These are phyloP conservation scores for Penicillium fimorum DNA, from an alignment of 495 filamentous ascomycete species.

Conservation along the genomic window DNA sequence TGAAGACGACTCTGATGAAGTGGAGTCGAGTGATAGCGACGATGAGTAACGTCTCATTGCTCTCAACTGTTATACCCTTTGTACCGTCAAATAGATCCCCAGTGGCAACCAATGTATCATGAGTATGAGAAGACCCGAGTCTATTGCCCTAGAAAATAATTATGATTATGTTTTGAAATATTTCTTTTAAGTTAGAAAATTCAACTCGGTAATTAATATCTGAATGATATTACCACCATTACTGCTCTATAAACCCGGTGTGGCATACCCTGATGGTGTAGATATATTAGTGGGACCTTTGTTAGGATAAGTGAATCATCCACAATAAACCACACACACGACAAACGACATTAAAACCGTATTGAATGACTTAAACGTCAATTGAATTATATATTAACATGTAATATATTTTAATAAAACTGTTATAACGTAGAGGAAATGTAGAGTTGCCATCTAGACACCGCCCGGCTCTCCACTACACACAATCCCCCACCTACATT, in stretches of 20 bases:
- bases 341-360: neutral
- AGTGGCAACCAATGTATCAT: slow-evolving; percentile 20
- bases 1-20: slow-evolving; percentile 38
- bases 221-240: neutral
- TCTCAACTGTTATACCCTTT: slow-evolving; percentile 28
- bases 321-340: slow-evolving; percentile 6
- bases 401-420: neutral
- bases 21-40: slow-evolving; percentile 48
- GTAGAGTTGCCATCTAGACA: slow-evolving; percentile 23
- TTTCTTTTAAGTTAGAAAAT: neutral
- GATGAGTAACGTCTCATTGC: slow-evolving; percentile 30
- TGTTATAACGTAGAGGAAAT: neutral
- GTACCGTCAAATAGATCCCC: slow-evolving; percentile 21
- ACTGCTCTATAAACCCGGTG: neutral
- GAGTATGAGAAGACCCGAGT: slow-evolving; percentile 6
- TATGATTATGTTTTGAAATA: neutral
- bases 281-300: neutral
- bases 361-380: neutral
- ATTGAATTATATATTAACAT: neutral
- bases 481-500: slow-evolving; percentile 39
- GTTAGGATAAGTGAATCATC: neutral
- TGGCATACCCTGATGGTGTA: neutral
- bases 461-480: slow-evolving; percentile 49
- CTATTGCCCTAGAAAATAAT: neutral
- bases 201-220: neutral